These are phyloP conservation scores for Centella asiatica DNA, from an alignment of 129 eudicot genomes.

Conservation along the genomic window DNA sequence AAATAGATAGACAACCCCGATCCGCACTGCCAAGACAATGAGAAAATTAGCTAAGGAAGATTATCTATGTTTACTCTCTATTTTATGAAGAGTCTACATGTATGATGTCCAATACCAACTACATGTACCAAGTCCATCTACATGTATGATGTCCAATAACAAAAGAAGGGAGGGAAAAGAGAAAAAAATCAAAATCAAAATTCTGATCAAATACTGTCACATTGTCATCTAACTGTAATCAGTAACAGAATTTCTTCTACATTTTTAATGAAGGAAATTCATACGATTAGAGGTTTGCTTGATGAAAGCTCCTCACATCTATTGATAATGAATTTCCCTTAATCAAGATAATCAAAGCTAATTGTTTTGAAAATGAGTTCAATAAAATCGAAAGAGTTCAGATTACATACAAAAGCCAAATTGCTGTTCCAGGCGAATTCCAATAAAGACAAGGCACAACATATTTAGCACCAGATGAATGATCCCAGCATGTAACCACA, in stretches of 20 bases:
- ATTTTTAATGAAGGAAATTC: background rate
- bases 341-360: background rate
- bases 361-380: too few species aligned
- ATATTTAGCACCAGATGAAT: slow-evolving; percentile 72
- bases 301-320: background rate
- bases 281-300: background rate
- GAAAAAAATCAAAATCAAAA: too few species aligned
- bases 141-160: background rate
- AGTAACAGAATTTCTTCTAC: too few species aligned
- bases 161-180: too few species aligned
- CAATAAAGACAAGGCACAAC: slow-evolving; percentile 73
- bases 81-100: too few species aligned
- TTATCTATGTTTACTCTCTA: too few species aligned
- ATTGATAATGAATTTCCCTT: background rate
- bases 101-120: too few species aligned
- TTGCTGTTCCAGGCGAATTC: slow-evolving; percentile 85
- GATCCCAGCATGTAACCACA: slow-evolving; percentile 90
- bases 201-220: too few species aligned
- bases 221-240: too few species aligned
- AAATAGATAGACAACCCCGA: slow-evolving; percentile 65
- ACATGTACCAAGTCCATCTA: too few species aligned
- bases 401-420: slow-evolving; percentile 64
- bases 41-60: too few species aligned
- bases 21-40: slow-evolving; percentile 62
- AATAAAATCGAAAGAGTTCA: background rate